Conservation (phyloP, 2,329 filamentous ascomycete species). For the Colletotrichum limetticola region DNA sequence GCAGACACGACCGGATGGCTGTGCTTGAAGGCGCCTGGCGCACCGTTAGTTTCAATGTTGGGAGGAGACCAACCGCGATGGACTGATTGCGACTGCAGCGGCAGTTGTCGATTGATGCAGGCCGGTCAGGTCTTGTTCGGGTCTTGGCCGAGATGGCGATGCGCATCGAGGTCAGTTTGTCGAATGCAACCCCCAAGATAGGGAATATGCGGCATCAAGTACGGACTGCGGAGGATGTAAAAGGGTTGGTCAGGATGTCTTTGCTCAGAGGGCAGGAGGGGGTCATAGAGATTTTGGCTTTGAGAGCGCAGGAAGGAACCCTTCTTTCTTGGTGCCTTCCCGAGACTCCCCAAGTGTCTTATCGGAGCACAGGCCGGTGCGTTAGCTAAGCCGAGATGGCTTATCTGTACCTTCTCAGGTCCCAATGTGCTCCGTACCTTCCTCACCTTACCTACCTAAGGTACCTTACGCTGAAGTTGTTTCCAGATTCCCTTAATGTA, state of each 20-base stretch:
- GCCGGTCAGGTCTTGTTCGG: background rate
- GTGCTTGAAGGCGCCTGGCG: conserved; percentile 18
- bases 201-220: background rate
- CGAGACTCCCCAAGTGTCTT: background rate
- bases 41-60: conserved; percentile 21
- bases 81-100: background rate
- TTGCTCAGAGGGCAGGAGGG: background rate
- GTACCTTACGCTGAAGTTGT: no score
- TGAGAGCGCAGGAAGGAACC: background rate
- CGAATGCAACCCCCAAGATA: background rate
- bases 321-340: background rate
- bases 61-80: background rate
- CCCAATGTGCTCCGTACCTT: no score
- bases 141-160: background rate
- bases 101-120: background rate
- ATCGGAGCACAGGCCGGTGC: background rate
- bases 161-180: background rate
- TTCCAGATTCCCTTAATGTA: no score
- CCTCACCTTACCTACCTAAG: no score
- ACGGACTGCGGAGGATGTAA: background rate
- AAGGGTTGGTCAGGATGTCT: background rate
- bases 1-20: conserved; percentile 28
- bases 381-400: background rate
- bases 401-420: background rate
- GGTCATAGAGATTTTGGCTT: background rate